Evolutionary conservation across 1,139 yeast genomes (phyloP).

Genomic region (Lodderomyces oxycetoniae): DNA sequence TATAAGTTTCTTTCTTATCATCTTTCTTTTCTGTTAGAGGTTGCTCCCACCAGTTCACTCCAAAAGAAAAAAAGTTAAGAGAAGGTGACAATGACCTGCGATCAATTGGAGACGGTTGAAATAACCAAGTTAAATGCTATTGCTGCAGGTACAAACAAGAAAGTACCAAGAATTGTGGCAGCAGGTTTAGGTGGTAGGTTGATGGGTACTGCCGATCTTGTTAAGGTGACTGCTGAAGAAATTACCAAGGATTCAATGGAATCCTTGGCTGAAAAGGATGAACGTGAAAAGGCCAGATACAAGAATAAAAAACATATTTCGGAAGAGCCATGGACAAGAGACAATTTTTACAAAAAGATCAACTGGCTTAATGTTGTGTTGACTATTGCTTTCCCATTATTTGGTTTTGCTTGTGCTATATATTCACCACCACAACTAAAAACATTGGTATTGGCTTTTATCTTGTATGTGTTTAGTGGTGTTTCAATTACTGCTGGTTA

Average conservation of each 20-base stretch:
- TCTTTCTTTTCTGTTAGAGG: too few species aligned
- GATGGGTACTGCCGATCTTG: slow-evolving; percentile 77
- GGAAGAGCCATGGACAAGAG: slow-evolving; percentile 84
- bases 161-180: slow-evolving; percentile 64
- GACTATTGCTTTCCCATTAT: slow-evolving; percentile 64
- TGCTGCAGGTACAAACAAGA: slow-evolving; percentile 82
- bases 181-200: slow-evolving; percentile 73
- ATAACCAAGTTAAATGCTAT: slow-evolving; percentile 74
- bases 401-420: slow-evolving; percentile 54
- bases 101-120: slow-evolving; percentile 51
- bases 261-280: slow-evolving; percentile 50
- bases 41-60: too few species aligned
- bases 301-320: slow-evolving; percentile 64
- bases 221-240: slow-evolving; percentile 60
- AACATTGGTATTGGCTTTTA: slow-evolving; percentile 57
- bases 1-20: too few species aligned
- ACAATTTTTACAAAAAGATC: slow-evolving; percentile 82
- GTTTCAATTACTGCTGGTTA: slow-evolving; percentile 87
- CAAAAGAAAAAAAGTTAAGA: too few species aligned
- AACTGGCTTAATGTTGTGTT: slow-evolving; percentile 91
- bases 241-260: slow-evolving; percentile 51
- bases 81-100: slow-evolving; percentile 4
- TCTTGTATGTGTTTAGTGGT: slow-evolving; percentile 70
- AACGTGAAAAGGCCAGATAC: slow-evolving; percentile 45
- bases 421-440: slow-evolving; percentile 49